Evolutionary conservation across 495 filamentous ascomycete species (phyloP), one percentile per base, ranked within the genome.

Genomic region (Trichoderma orchidacearum): DNA sequence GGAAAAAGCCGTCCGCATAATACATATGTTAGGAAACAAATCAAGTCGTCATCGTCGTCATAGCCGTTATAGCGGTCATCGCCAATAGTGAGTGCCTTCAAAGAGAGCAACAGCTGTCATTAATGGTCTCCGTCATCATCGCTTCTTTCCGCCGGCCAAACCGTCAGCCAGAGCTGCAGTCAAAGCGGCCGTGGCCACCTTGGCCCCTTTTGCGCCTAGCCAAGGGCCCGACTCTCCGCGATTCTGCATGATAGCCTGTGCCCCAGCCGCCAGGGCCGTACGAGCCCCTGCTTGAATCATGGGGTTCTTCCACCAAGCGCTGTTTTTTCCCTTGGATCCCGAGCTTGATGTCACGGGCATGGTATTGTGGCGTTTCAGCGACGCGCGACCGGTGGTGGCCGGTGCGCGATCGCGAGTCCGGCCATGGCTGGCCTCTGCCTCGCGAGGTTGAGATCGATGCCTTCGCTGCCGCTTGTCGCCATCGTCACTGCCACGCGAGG

Each of bases 161-260:
- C 31, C 31, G 25, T 55, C 53, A 18, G 32, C 53, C 30, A 55
- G 3, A 21, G 53, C 53, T 18, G 53, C 53, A 17, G 15, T 55
- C 7, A 55, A 7, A n/a, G 53, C 53, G 4, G 31, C 31, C 17
- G 18, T 28, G 3, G 18, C 53, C 11, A 55, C 31, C 32, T 55
- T 55, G 53, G 53, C 53, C 3, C 53, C 53, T 31, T 55, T 55
- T 27, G 53, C 17, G 12, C 53, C 53, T 5, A 55, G 3, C 53
- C 53, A 55, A 9, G 53, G 30, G 9, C 53, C 53, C 9, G 17
- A 12, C 3, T 38, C 53, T 7, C 36, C 30, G 30, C 32, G 30
- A 18, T 27, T 23, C 53, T 34, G 53, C 30, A 55, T 34, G 6
- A 27, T 9, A 17, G 53, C 53, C 32, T 55, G 53, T 2, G 53